Evolutionary conservation across 768 basidiomycete species (phyloP), one percentile per base, ranked within the genome.

Genomic region (Auriculariales sp.): DNA sequence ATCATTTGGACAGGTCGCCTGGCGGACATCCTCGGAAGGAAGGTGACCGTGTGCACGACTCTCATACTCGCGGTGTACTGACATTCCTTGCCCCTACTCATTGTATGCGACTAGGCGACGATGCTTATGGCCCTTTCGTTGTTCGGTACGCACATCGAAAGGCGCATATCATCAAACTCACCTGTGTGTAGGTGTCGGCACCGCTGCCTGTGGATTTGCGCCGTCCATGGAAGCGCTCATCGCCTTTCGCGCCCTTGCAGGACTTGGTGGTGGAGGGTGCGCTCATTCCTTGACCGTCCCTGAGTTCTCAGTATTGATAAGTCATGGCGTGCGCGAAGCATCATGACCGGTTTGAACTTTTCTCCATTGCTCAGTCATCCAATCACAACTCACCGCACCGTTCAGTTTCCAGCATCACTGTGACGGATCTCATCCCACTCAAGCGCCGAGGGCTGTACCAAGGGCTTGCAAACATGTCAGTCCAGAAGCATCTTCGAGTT

Each of bases 181-280:
- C 11, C 39, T n/a, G n/a, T n/a, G n/a, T n/a, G 35, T 50, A 54
- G 54, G 52, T 19, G 70, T 76, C 53, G 93, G 93, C 19, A 97
- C 91, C 1, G 69, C 89, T 34, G 70, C 81, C 14, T 97, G 92
- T 60, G 94, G 88, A 1, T 56, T 92, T 34, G 93, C 90, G 34
- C 79, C 83, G 7, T 84, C 81, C 4, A 94, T 97, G 92, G 73
- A 77, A 54, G 62, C 72, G 11, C 73, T 95, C 48, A 89, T 94
- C 53, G 71, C 72, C 34, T 86, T 84, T 50, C 78, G 93, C 11
- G 79, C 87, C 3, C 65, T 95, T 36, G 90, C 92, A 25, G 92
- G 92, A 46, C 87, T 89, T 79, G 91, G 88, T 50, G 89, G 91
- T 50, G 91, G 89, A 64, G 84, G 89, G 79, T 87, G 62, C 36